Evolutionary conservation across 805 yeast genomes (phyloP).

Genomic region (Hanseniaspora lindneri): DNA sequence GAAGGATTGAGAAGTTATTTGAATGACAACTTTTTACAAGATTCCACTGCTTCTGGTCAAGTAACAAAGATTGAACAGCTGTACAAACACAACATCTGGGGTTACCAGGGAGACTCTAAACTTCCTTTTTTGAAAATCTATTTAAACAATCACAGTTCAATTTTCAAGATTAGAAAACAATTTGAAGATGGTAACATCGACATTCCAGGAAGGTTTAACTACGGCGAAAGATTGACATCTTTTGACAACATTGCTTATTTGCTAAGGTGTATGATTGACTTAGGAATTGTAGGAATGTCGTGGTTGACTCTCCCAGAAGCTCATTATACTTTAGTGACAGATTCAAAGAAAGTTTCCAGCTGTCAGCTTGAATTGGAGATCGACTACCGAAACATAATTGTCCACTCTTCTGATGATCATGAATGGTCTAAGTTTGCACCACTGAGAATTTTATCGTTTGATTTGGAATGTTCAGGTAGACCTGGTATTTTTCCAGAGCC

Average conservation of each 20-base stretch:
- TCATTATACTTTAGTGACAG: constrained; percentile 42
- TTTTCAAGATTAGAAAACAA: constrained; percentile 58
- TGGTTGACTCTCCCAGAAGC: constrained; percentile 85
- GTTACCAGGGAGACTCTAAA: constrained; percentile 66
- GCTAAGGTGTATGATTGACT: constrained; percentile 81
- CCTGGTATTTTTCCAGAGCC: constrained; percentile 95
- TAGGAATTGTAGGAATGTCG: constrained; percentile 88
- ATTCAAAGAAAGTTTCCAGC: constrained; percentile 41
- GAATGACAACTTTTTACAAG: constrained; percentile 32
- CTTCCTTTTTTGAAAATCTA: constrained; percentile 68
- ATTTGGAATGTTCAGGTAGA: constrained; percentile 97
- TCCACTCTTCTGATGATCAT: constrained; percentile 76
- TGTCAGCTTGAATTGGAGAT: constrained; percentile 79
- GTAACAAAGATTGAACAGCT: constrained; percentile 53
- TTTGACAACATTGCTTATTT: constrained; percentile 85
- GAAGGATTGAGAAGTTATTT: constrained; percentile 37
- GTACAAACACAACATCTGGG: constrained; percentile 84
- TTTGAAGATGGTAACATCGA: constrained; percentile 74
- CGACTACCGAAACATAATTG: constrained; percentile 51
- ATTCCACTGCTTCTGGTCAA: constrained; percentile 30
- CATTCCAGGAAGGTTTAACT: constrained; percentile 48
- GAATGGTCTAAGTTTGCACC: constrained; percentile 93
- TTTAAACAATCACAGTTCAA: constrained; percentile 51
- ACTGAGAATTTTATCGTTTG: constrained; percentile 81
- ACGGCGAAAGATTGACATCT: constrained; percentile 50